Evolutionary conservation across 1,139 yeast species (phyloP), one percentile per base, ranked within the genome.

Genomic region (Yamadazyma diddensiae): DNA sequence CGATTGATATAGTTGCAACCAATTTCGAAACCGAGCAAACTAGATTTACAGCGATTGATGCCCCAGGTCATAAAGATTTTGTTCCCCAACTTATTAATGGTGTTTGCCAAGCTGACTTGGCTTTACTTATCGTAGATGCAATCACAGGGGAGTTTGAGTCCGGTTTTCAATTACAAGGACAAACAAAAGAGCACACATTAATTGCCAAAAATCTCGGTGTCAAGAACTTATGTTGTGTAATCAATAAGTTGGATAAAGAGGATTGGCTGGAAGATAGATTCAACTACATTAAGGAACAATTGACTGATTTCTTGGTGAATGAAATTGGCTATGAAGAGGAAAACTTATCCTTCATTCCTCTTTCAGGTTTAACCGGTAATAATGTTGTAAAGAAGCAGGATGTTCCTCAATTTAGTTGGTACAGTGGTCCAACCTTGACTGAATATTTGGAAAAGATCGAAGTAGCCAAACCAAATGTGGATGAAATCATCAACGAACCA

Each of bases 131-230:
- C 8, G 75, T 84, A 10, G 98, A 94, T 56, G 67, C 95, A 6
- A 77, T 82, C 18, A 72, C 77, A 1, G 85, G 88, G 35, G 96
- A 94, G 3, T 92, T 88, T 59, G 96, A 92, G 60, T 72, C 90
- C 4, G 96, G 97, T 0, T 90, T 92, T 51, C 68, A 76, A 24
- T 59, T 82, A 41, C 88, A 84, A 53, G 98, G 98, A 1, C 97
- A 92, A 59, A 90, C 97, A 1, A 87, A 83, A 50, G 98, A 94
- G 55, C 98, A 94, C 55, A 80, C 95, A 0, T 62, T 87, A 4
- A 70, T 94, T 33, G 95, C 95, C 5, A 74, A 82, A 45, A 81
- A 82, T 46, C 60, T 92, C 41, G 98, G 97, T 1, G 77, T 92
- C n/a, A 78, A 76, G 21, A 72, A 71, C 27, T 57, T 92, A 14